Percentiles rank a stretch among this genome's conserved stretches.
phyloP scores from a whole-genome alignment of 1,284 basidiomycete species.

The Macrocystidia cucumis region DNA sequence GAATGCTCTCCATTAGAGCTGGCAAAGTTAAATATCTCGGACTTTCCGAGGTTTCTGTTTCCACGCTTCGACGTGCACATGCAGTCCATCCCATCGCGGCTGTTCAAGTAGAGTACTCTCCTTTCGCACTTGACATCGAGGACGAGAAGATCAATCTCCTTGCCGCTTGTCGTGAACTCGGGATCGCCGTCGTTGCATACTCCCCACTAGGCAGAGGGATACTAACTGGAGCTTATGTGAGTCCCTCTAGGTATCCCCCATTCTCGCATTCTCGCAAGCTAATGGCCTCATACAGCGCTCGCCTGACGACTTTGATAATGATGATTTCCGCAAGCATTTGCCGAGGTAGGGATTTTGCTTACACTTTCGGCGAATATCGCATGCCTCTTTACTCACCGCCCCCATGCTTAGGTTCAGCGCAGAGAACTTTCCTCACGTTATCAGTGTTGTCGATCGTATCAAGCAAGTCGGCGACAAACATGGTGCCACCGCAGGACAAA shows the following conservation, averaged over 20 bases:
- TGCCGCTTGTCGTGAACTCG: constrained; percentile 12
- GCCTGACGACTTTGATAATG: constrained; percentile 14
- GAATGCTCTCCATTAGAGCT: constrained; percentile 25
- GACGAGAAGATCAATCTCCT: constrained; percentile 14
- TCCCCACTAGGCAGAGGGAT: constrained; percentile 17
- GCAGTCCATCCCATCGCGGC: constrained; percentile 24
- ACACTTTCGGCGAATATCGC: no score
- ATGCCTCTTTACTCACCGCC: no score
- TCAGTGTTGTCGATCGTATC: constrained; percentile 29
- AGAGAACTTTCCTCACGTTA: constrained; percentile 37
- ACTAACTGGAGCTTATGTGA: constrained; percentile 13
- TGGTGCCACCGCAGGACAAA: constrained; percentile 28
- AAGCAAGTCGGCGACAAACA: constrained; percentile 22
- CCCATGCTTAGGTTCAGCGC: constrained; percentile 22
- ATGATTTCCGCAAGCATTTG: constrained; percentile 12
- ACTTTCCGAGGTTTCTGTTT: constrained; percentile 34
- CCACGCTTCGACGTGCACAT: constrained; percentile 32
- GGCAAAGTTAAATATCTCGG: constrained; percentile 33
- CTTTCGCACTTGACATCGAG: constrained; percentile 20
- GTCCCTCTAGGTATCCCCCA: neutral
- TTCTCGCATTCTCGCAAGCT: neutral
- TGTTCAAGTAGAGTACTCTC: constrained; percentile 36
- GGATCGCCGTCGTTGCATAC: constrained; percentile 16
- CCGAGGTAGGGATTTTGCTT: no score
- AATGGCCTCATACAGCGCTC: constrained; percentile 12